Evolutionary conservation across 306 rosid species (phyloP).

Genomic region (Quillaja saponaria): DNA sequence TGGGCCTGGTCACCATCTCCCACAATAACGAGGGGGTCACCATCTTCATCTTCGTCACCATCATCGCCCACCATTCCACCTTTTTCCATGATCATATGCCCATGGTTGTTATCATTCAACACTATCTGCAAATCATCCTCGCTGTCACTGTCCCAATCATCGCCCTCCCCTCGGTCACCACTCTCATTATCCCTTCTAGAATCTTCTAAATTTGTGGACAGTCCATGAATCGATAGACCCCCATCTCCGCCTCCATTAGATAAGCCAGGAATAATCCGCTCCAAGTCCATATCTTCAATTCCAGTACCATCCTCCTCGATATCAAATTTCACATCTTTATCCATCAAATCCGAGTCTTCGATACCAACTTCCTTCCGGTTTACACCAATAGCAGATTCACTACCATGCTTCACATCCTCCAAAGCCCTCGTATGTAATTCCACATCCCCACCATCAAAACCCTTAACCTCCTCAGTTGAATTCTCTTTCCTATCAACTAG

Average conservation of each 20-base stretch:
- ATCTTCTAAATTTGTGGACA: conserved; percentile 29
- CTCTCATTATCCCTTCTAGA: conserved; percentile 30
- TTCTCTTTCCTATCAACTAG: conserved; percentile 20
- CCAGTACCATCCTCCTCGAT: conserved; percentile 64
- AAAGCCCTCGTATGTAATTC: conserved; percentile 18
- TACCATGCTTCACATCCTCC: conserved; percentile 34
- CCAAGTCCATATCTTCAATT: conserved; percentile 44
- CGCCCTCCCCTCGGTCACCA: conserved; percentile 45
- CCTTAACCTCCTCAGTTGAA: conserved; percentile 17
- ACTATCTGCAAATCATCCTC: conserved; percentile 98
- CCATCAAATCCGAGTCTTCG: conserved; percentile 48
- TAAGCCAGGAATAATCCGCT: conserved; percentile 80
- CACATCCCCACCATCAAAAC: conserved; percentile 7
- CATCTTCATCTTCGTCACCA: conserved; percentile 71
- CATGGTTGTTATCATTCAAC: conserved; percentile 71
- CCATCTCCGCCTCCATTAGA: conserved; percentile 24
- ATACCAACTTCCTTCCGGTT: not conserved
- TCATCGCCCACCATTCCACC: conserved; percentile 58
- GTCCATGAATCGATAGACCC: conserved; percentile 20
- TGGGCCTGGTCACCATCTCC: conserved; percentile 63
- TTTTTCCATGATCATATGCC: conserved; percentile 66
- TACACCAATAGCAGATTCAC: conserved; percentile 26
- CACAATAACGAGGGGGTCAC: conserved; percentile 66
- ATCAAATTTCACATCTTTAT: conserved; percentile 78
- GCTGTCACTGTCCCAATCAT: conserved; percentile 93